Evolutionary conservation across 352 stramenopile species (phyloP), one percentile per base, ranked within the genome.

Genomic region (Phytophthora ramorum): DNA sequence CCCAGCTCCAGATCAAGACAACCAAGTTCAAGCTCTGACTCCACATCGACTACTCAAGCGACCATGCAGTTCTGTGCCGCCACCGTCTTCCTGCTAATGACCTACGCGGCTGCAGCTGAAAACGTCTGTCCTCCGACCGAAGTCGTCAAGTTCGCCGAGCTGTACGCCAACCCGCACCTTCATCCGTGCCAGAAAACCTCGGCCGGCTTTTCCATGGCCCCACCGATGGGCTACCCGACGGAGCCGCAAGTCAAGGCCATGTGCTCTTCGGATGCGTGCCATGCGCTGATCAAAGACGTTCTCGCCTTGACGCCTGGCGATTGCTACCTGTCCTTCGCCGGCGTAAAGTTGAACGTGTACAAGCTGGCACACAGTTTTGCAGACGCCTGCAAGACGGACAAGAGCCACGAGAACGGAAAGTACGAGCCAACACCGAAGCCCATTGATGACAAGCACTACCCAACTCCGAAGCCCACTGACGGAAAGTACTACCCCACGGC

Each of bases 121-220:
- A 43, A 78, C 17, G 52, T 43, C 34, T 78, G 71, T 58, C 62
- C 55, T 10, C 32, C 62, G 22, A 57, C 40, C 16, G 56, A 76
- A 28, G 40, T 76, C 43, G 48, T 63, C 12, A 75, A 75, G 41
- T 58, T 71, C 41, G 58, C 62, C n/a, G 49, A 62, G 63, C 53
- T 78, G 10, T 74, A 68, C 17, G 41, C 62, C 17, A 73, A 73
- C 62, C 60, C 59, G 7, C 49, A 78, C 48, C 34, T 78, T 26
- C 57, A 67, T 50, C 44, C 57, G 17, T 76, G 71, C 46, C 60
- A 76, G 48, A 71, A 71, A 4, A 47, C 35, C 10, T 66, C 70
- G 4, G 55, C 49, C 26, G 61, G 66, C 7, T 75, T 73, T 44
- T 69, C 55, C 49, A 22, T 73, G 19, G 45, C 32, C 19, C 56